These are phyloP conservation scores for Pyrenula aspistea DNA, from an alignment of 495 filamentous ascomycete genomes.

Conservation along the genomic window DNA sequence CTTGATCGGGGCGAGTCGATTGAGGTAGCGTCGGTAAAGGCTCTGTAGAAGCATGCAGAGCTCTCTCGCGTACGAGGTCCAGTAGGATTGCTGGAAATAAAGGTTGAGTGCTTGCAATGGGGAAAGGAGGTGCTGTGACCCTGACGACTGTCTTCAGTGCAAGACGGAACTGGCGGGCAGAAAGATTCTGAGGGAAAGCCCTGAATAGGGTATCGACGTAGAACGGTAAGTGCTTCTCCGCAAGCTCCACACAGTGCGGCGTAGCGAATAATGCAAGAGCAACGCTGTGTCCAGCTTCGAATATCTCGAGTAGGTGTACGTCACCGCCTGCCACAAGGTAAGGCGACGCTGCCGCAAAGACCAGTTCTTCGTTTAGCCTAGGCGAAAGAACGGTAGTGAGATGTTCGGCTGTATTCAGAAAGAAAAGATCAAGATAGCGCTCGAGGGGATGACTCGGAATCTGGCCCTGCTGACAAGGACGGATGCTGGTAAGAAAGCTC, in stretches of 20 bases:
- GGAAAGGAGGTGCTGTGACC: conserved; percentile 72
- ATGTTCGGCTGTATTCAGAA: conserved; percentile 81
- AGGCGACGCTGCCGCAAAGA: conserved; percentile 60
- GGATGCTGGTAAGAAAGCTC: conserved; percentile 56
- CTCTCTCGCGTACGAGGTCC: conserved; percentile 66
- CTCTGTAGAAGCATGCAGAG: conserved; percentile 39
- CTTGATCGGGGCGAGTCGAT: conserved; percentile 13
- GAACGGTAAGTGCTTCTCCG: conserved; percentile 64
- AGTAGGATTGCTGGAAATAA: conserved; percentile 67
- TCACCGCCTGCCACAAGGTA: conserved; percentile 62
- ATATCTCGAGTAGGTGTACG: conserved; percentile 57
- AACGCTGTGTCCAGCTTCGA: conserved; percentile 84
- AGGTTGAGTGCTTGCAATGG: conserved; percentile 56
- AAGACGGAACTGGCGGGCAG: conserved; percentile 80
- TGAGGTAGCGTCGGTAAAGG: conserved; percentile 26
- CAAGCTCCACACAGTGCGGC: conserved; percentile 59
- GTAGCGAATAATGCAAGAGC: conserved; percentile 74
- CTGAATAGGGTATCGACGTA: conserved; percentile 78
- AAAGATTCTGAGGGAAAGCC: conserved; percentile 74
- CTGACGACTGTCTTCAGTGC: conserved; percentile 84
- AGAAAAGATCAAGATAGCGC: conserved; percentile 76
- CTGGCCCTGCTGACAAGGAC: conserved; percentile 40
- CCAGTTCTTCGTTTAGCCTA: conserved; percentile 53
- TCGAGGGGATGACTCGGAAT: conserved; percentile 69
- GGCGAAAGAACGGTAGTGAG: conserved; percentile 61